Evolutionary conservation across 2,329 filamentous ascomycete genomes (phyloP).

Genomic region (Penicillium expansum): DNA sequence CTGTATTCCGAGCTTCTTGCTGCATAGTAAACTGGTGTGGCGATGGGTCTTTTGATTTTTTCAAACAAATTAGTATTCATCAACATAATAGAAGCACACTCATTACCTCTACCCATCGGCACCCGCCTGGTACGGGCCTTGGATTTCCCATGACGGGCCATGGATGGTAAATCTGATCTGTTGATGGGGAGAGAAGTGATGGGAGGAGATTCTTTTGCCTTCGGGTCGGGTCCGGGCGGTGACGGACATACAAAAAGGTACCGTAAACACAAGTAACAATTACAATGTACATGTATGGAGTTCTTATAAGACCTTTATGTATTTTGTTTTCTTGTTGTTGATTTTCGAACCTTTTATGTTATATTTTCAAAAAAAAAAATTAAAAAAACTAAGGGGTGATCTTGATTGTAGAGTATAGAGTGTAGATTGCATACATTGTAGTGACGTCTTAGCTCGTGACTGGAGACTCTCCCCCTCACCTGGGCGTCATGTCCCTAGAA

Average conservation of each 20-base stretch:
- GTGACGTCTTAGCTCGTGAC: constrained; percentile 12
- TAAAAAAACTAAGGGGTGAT: no score
- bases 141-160: constrained; percentile 29
- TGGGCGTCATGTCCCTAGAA: not conserved
- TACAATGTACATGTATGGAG: no score
- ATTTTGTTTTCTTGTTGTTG: not conserved
- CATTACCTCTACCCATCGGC: not conserved
- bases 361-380: no score
- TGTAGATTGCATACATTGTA: not conserved
- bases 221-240: constrained; percentile 6
- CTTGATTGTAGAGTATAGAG: not conserved
- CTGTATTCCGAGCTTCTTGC: constrained; percentile 59
- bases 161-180: constrained; percentile 1
- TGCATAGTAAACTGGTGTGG: constrained; percentile 46
- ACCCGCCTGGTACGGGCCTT: constrained; percentile 22
- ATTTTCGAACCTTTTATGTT: not conserved
- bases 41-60: constrained; percentile 15
- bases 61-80: not conserved
- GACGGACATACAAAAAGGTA: not conserved
- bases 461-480: not conserved
- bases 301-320: not conserved
- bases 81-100: not conserved
- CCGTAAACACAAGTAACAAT: no score
- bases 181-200: not conserved
- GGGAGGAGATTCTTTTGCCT: not conserved